phyloP scores from a whole-genome alignment of 306 rosid species.

The Lathyrus aphaca region DNA sequence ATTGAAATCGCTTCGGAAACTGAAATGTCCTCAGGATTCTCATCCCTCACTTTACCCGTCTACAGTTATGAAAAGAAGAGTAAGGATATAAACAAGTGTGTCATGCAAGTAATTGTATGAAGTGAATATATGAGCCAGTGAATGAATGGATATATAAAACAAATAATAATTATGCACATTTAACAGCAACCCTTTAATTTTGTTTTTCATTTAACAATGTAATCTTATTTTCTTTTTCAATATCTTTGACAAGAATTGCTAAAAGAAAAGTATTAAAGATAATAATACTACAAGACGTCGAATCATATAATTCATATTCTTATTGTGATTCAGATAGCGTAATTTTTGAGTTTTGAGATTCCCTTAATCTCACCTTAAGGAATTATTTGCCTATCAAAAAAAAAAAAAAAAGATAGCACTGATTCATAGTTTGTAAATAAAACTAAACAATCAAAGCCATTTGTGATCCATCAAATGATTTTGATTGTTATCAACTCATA shows the following conservation, averaged over 20 bases:
- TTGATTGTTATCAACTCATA: neutral
- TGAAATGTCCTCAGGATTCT: constrained; percentile 64
- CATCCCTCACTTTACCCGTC: constrained; percentile 77
- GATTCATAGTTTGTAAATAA: neutral
- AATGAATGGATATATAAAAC: neutral
- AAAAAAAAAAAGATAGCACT: neutral
- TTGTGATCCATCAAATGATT: neutral
- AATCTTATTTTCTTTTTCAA: neutral
- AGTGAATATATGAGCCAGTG: neutral
- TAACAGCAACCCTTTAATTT: neutral
- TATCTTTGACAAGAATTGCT: neutral
- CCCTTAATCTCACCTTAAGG: no score
- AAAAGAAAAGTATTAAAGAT: neutral
- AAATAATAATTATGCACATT: neutral
- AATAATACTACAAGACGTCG: neutral
- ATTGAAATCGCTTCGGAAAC: constrained; percentile 63
- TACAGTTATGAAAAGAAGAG: constrained; percentile 35
- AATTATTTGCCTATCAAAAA: no score
- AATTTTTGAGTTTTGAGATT: no score
- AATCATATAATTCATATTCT: constrained; percentile 1
- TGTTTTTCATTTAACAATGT: neutral
- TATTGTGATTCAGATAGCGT: neutral
- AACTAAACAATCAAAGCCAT: neutral
- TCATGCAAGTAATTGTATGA: neutral
- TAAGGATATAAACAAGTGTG: neutral